Evolutionary conservation across 2,329 filamentous ascomycete genomes (phyloP), one percentile per base, ranked within the genome.

Genomic region (Calonectria hawksworthii): DNA sequence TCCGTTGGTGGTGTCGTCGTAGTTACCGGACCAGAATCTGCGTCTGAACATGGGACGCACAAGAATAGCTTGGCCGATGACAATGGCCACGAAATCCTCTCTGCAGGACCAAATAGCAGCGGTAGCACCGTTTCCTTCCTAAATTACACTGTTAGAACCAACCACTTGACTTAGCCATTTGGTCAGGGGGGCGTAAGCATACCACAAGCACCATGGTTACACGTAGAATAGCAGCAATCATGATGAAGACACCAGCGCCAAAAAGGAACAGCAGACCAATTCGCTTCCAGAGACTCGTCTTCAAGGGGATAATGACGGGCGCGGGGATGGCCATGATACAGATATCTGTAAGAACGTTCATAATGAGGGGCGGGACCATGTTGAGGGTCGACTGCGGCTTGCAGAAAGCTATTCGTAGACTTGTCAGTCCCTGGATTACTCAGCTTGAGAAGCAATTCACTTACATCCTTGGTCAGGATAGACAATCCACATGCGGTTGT

Each of bases 91-190:
- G 28, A 85, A 80, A 65, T 84, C 83, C 72, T 86, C 84, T n/a
- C 84, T 81, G 41, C 82, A 83, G 4, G 83, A 85, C 84, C 84
- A 86, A 56, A 85, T 84, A 1, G 84, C 84, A 10, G 75, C 75
- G 0, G 75, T 77, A 1, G 74, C 64, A 28, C 74, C 74, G 32
- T 76, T 74, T 70, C 63, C 51, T 26, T 23, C 65, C 72, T 73
- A 50, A 11, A 44, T 56, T 8, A 6, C 3, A 36, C 16, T 65
- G 61, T 65, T 0, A 65, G 61, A 34, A 65, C 41, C 38, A 50
- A 32, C 1, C 1, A n/a, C 23, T 11, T 21, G 7, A 32, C 26
- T n/a, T 13, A n/a, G 3, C 36, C 23, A 26, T 21, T 16, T 2
- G 52, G 32, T 9, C 26, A 21, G 26, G 26, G 8, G 30, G 21